A percentile compares a stretch with the other conserved stretches of the same genome.
Evolutionary conservation across 2,329 filamentous ascomycete species (phyloP).

Genomic region (Cytospora leucostoma): DNA sequence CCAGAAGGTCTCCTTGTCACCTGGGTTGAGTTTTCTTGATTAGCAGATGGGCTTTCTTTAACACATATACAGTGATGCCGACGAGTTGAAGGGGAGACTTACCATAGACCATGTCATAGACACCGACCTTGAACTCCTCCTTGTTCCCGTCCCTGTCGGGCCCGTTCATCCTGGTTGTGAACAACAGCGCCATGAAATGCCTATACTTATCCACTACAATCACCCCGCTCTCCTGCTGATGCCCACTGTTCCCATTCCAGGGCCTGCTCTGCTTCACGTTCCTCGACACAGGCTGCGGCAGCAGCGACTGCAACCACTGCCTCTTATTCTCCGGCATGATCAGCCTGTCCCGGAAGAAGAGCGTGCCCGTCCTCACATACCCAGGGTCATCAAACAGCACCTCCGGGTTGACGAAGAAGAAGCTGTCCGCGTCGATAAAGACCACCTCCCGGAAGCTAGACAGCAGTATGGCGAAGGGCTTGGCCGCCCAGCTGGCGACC

Average conservation of each 20-base stretch:
- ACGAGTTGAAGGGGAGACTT: too few relatives aligned
- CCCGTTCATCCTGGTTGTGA: slow-evolving; percentile 44
- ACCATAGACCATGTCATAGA: slow-evolving; percentile 51
- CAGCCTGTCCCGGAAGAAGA: slow-evolving; percentile 49
- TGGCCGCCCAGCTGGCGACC: slow-evolving; percentile 47
- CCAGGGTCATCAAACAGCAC: slow-evolving; percentile 45
- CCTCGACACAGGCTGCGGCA: slow-evolving; percentile 45
- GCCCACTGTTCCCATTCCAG: slow-evolving; percentile 41
- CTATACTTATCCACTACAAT: slow-evolving; percentile 49
- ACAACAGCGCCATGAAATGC: slow-evolving; percentile 46
- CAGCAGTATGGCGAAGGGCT: slow-evolving; percentile 48
- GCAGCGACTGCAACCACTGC: slow-evolving; percentile 43
- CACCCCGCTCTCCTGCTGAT: slow-evolving; percentile 49
- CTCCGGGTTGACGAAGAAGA: slow-evolving; percentile 46
- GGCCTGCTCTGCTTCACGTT: slow-evolving; percentile 41
- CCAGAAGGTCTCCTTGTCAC: slow-evolving; percentile 54
- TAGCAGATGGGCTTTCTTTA: neutral
- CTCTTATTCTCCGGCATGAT: slow-evolving; percentile 42
- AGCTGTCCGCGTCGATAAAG: slow-evolving; percentile 48
- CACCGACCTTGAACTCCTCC: slow-evolving; percentile 39
- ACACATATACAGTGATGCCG: too few relatives aligned
- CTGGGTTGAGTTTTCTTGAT: slow-evolving; percentile 32
- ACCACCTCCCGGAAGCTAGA: slow-evolving; percentile 50
- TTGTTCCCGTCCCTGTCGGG: slow-evolving; percentile 46
- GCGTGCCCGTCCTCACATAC: slow-evolving; percentile 44